Conservation (phyloP, 2,329 filamentous ascomycete species). For the Fusarium euwallaceae region DNA sequence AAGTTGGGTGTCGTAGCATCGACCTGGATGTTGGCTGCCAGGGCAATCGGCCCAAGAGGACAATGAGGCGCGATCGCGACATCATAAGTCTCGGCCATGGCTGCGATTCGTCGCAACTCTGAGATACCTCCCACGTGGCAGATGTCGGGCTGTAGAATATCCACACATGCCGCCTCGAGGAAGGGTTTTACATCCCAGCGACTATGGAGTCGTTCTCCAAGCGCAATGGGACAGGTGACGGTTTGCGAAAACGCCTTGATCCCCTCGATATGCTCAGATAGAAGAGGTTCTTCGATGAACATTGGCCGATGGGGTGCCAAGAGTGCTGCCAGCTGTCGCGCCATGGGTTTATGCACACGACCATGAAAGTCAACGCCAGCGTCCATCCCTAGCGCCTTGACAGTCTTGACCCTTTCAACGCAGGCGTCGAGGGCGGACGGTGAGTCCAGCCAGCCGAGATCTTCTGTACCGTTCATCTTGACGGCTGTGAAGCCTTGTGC, state of each 20-base stretch:
- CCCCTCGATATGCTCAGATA: constrained; percentile 76
- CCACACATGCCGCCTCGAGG: constrained; percentile 75
- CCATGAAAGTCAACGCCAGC: constrained; percentile 85
- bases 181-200: constrained; percentile 82
- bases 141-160: constrained; percentile 81
- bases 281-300: constrained; percentile 82
- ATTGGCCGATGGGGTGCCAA: constrained; percentile 77
- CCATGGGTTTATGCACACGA: constrained; percentile 83
- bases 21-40: constrained; percentile 79
- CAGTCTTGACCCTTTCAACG: constrained; percentile 75
- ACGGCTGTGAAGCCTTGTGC: constrained; percentile 75
- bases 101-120: constrained; percentile 76
- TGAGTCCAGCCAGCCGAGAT: constrained; percentile 82
- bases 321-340: constrained; percentile 77
- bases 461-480: constrained; percentile 86
- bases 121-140: constrained; percentile 80
- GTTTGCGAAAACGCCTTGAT: constrained; percentile 59
- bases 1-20: constrained; percentile 73
- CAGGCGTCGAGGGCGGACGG: constrained; percentile 72
- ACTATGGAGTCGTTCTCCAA: constrained; percentile 79
- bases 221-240: constrained; percentile 72
- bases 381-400: constrained; percentile 78
- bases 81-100: constrained; percentile 80
- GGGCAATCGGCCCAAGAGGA: constrained; percentile 78
- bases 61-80: constrained; percentile 81